Conservation (phyloP, 192 early-diverging fungal genomes). For the Backusella westeae region DNA sequence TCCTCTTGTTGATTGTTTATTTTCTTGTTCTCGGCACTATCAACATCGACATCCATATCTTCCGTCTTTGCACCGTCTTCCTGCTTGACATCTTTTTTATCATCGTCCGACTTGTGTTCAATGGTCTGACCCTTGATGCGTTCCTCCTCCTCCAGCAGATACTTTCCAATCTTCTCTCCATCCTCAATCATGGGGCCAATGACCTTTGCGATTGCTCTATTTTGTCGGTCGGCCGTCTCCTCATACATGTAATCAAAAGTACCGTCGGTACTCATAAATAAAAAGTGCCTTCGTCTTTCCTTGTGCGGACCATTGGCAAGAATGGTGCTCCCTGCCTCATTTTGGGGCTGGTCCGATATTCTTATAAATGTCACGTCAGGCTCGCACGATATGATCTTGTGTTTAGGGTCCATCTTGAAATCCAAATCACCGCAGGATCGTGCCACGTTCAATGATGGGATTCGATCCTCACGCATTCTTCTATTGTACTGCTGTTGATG, state of each 20-base stretch:
- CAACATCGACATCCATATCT: neutral
- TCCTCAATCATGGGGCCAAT: constrained; percentile 52
- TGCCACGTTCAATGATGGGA: constrained; percentile 55
- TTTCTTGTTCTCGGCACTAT: neutral
- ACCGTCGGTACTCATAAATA: constrained; percentile 60
- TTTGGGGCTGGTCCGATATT: constrained; percentile 24
- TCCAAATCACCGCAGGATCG: constrained; percentile 56
- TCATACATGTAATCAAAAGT: constrained; percentile 58
- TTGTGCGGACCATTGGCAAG: constrained; percentile 7
- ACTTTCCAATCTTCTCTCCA: constrained; percentile 40
- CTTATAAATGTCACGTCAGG: constrained; percentile 55
- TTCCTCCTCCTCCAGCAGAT: constrained; percentile 23
- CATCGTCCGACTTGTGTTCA: constrained; percentile 5
- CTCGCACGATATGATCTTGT: constrained; percentile 49
- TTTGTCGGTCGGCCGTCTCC: constrained; percentile 47
- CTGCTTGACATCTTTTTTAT: neutral
- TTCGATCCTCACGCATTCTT: constrained; percentile 20
- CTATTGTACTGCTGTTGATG: neutral
- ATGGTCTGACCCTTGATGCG: constrained; percentile 10
- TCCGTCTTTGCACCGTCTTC: constrained; percentile 29
- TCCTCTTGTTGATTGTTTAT: neutral
- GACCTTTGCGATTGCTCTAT: constrained; percentile 44
- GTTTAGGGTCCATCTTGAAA: constrained; percentile 52
- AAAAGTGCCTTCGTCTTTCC: constrained; percentile 38
- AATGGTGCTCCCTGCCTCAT: neutral